Evolutionary conservation across 768 basidiomycete species (phyloP).

Genomic region (Lentinula sp.): DNA sequence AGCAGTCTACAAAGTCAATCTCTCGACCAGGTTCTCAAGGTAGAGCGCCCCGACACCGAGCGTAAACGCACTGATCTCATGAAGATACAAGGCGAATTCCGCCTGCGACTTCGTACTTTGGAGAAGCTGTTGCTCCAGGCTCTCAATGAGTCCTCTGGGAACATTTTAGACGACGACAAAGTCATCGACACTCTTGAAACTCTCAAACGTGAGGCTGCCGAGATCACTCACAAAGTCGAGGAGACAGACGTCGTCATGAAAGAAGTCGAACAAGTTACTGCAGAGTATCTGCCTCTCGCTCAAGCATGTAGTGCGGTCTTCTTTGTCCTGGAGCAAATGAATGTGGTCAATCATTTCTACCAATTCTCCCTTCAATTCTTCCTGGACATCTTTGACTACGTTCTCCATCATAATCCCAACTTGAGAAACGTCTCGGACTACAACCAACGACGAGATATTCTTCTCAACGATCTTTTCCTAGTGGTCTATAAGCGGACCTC

Average conservation of each 20-base stretch:
- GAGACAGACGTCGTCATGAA: constrained; percentile 95
- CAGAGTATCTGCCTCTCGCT: constrained; percentile 90
- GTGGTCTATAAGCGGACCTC: constrained; percentile 86
- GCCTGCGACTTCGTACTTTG: constrained; percentile 82
- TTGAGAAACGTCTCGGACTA: constrained; percentile 76
- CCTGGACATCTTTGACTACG: constrained; percentile 96
- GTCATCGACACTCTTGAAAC: constrained; percentile 96
- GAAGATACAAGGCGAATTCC: constrained; percentile 98
- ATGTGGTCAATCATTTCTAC: constrained; percentile 95
- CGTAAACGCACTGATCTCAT: constrained; percentile 92
- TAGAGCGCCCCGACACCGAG: constrained; percentile 95
- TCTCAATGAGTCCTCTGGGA: constrained; percentile 93
- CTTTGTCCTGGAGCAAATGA: constrained; percentile 94
- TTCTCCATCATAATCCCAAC: constrained; percentile 89
- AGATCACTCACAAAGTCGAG: constrained; percentile 92
- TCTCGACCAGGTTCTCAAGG: constrained; percentile 93
- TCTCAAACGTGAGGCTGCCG: constrained; percentile 92
- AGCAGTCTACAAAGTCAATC: constrained; percentile 98
- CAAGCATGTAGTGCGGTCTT: constrained; percentile 95
- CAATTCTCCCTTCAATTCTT: constrained; percentile 98
- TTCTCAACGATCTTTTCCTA: constrained; percentile 86
- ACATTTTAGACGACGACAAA: constrained; percentile 98
- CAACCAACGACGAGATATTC: constrained; percentile 64
- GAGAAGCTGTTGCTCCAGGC: constrained; percentile 92
- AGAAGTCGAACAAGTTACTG: constrained; percentile 93